Conservation (phyloP, 768 basidiomycete species). For the Dictyophora rubrovolvata region DNA sequence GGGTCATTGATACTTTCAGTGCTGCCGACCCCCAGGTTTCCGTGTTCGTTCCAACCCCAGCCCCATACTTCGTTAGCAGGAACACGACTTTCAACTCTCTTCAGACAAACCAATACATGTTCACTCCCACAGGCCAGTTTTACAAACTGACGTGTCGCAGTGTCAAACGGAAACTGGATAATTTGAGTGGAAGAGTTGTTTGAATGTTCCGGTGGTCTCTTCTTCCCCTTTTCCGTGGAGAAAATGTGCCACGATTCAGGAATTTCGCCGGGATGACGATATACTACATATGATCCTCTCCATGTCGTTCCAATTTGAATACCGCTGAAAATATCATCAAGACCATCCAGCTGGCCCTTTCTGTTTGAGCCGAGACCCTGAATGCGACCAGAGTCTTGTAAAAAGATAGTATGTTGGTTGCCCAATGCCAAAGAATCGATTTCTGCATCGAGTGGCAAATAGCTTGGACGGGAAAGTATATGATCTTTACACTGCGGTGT, state of each 20-base stretch:
- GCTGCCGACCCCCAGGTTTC: constrained; percentile 69
- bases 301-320: constrained; percentile 52
- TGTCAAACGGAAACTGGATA: constrained; percentile 23
- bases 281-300: constrained; percentile 62
- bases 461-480: constrained; percentile 18
- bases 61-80: constrained; percentile 48
- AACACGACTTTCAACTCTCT: background rate
- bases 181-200: constrained; percentile 14
- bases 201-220: constrained; percentile 44
- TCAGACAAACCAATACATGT: constrained; percentile 47
- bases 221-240: constrained; percentile 43
- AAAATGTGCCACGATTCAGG: constrained; percentile 20
- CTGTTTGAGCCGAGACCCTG: constrained; percentile 57
- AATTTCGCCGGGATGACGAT: constrained; percentile 12
- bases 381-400: constrained; percentile 36
- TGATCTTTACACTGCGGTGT: constrained; percentile 4
- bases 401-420: constrained; percentile 42
- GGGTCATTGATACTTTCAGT: constrained; percentile 45
- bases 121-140: constrained; percentile 72
- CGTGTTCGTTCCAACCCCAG: constrained; percentile 99
- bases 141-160: constrained; percentile 13
- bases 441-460: constrained; percentile 29
- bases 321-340: constrained; percentile 11
- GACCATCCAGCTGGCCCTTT: constrained; percentile 52
- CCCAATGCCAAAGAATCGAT: constrained; percentile 31